Evolutionary conservation across 2,329 filamentous ascomycete genomes (phyloP), one percentile per base, ranked within the genome.

Genomic region (Ceratocystis harringtonii): DNA sequence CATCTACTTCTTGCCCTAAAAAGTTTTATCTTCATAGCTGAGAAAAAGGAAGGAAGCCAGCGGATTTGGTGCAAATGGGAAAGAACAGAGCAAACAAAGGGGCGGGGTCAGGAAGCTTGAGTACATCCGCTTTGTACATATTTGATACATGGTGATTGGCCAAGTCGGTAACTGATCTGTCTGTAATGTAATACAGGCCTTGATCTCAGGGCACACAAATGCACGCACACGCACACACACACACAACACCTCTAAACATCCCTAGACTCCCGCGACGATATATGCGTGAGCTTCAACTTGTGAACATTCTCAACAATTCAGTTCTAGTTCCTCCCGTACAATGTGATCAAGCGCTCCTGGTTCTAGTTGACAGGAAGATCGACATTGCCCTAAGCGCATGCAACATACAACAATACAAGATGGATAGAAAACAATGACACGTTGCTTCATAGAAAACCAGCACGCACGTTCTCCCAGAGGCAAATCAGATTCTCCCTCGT

Each of bases 311-410:
- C 22, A 52, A 12, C 48, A 52, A 52, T 28, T 17, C 22, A 28
- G 36, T 52, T n/a, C 45, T 22, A 19, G 48, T 50, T 5, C 8
- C 48, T 12, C 48, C 12, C 10, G 4, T n/a, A 10, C 8, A 17
- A 8, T 32, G 22, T 3, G 12, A 32, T 36, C 25, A 58, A 30
- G 32, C n/a, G 5, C 19, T 48, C 45, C 55, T 8, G 32, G 55
- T n/a, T 30, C n/a, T 32, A 15, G 28, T 36, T 58, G 55, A 58
- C 55, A 58, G 55, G 28, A 58, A 58, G 55, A 58, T 58, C 55
- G 25, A 10, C 55, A 36, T 58, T 58, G 55, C 55, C 32, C 55
- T 8, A 32, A 36, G 55, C 55, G 55, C 55, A 58, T 58, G 55
- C 55, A 28, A 58, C 55, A 36, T 58, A 17, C 48, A 50, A 50